phyloP scores from a whole-genome alignment of 306 rosid genomes.

The Geum urbanum region DNA sequence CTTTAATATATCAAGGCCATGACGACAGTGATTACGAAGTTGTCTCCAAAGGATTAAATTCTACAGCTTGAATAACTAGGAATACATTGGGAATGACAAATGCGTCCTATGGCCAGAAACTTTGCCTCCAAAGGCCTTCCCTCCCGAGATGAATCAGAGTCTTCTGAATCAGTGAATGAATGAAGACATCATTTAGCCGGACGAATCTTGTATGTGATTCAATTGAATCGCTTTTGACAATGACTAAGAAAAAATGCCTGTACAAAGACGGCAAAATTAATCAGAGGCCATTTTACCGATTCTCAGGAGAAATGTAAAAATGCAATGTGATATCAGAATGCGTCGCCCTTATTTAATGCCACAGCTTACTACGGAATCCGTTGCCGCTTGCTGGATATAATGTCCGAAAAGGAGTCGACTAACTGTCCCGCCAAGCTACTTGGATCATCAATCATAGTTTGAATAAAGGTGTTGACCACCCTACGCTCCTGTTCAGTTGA shows the following conservation, averaged over 20 bases:
- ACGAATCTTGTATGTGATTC: slow-evolving; percentile 44
- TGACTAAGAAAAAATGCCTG: slow-evolving; percentile 76
- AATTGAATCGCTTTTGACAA: slow-evolving; percentile 53
- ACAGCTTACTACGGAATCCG: slow-evolving; percentile 59
- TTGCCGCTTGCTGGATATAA: slow-evolving; percentile 83
- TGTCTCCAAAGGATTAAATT: slow-evolving; percentile 49
- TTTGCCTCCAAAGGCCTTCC: slow-evolving; percentile 35
- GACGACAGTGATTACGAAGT: slow-evolving; percentile 35
- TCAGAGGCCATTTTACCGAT: slow-evolving; percentile 40
- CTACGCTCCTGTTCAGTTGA: slow-evolving; percentile 96
- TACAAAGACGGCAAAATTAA: slow-evolving; percentile 58
- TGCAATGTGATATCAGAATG: slow-evolving; percentile 38
- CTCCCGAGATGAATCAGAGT: slow-evolving; percentile 54
- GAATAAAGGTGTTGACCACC: slow-evolving; percentile 97
- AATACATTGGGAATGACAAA: slow-evolving; percentile 34
- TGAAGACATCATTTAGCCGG: slow-evolving; percentile 45
- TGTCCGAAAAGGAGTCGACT: slow-evolving; percentile 90
- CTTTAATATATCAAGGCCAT: slow-evolving; percentile 48
- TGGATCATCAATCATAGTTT: slow-evolving; percentile 91
- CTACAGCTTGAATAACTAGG: slow-evolving; percentile 48
- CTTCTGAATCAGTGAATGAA: slow-evolving; percentile 58
- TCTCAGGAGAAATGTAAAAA: slow-evolving; percentile 23
- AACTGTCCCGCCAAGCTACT: slow-evolving; percentile 98
- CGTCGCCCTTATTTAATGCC: slow-evolving; percentile 44
- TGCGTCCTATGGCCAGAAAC: slow-evolving; percentile 43